A percentile compares a stretch with the other conserved stretches of the same genome.
These are phyloP conservation scores for Coccomyxa subellipsoidea DNA, from an alignment of 163 green algal species.

Conservation along the genomic window DNA sequence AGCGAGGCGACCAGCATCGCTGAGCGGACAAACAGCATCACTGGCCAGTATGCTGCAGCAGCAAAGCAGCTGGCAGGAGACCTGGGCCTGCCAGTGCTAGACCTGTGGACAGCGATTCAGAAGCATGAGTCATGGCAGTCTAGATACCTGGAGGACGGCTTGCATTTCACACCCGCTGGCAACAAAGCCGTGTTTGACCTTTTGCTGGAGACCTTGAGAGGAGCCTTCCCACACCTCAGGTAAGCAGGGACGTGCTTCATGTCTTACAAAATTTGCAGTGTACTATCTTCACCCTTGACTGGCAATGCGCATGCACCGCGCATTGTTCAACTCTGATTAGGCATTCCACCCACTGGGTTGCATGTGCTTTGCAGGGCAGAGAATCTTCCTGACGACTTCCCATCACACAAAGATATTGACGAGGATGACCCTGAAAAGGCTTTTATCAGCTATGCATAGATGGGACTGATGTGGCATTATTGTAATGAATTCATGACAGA, in stretches of 20 bases:
- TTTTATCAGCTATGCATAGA: not conserved
- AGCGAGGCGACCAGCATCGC: constrained; percentile 6
- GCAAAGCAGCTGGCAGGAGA: constrained; percentile 15
- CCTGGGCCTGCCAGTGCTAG: constrained; percentile 38
- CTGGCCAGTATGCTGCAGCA: constrained; percentile 45
- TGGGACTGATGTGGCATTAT: too few relatives aligned
- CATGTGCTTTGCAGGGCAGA: constrained; percentile 7
- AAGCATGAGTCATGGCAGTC: not conserved
- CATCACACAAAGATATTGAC: constrained; percentile 21
- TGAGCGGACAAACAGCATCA: constrained; percentile 47
- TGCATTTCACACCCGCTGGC: constrained; percentile 63
- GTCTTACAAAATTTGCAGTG: too few relatives aligned
- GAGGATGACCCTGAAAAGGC: not conserved
- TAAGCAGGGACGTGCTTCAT: too few relatives aligned
- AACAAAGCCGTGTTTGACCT: constrained; percentile 39
- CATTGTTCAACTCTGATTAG: not conserved
- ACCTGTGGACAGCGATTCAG: constrained; percentile 56
- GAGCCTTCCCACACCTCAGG: constrained; percentile 34
- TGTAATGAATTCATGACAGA: too few relatives aligned
- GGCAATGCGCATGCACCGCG: not conserved
- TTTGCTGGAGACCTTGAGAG: constrained; percentile 33
- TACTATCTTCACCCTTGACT: too few relatives aligned
- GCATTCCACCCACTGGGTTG: too few relatives aligned
- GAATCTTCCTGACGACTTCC: constrained; percentile 20
- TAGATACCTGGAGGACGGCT: constrained; percentile 53